Percentiles rank a stretch among this genome's conserved stretches.
phyloP scores from a whole-genome alignment of 2,329 filamentous ascomycete genomes.

The Cladophialophora psammophila region DNA sequence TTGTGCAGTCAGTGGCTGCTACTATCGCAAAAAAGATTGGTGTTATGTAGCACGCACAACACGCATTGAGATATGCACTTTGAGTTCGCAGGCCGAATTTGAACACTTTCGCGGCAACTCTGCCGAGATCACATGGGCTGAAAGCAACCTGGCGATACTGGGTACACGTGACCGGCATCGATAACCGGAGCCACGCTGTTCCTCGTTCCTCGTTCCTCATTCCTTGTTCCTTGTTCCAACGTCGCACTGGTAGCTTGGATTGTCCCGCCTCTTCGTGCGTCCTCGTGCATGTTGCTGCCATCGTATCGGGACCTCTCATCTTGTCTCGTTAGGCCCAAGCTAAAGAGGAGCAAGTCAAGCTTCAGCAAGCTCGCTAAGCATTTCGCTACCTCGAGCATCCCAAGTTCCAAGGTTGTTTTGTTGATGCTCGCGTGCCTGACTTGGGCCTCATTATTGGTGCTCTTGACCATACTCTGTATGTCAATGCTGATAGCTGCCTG shows the following conservation, averaged over 20 bases:
- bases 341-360: slow-evolving; percentile 1
- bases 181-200: not conserved
- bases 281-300: not conserved
- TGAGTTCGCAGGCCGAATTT: not conserved
- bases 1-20: not conserved
- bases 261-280: not conserved
- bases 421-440: not conserved
- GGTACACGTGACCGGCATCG: not conserved
- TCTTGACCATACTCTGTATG: not conserved
- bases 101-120: not conserved
- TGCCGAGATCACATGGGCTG: not conserved
- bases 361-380: slow-evolving; percentile 1
- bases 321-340: not conserved
- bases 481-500: not conserved
- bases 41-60: too few relatives aligned
- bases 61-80: not conserved
- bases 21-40: not conserved
- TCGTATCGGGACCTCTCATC: not conserved
- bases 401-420: not conserved
- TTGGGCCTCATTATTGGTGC: not conserved
- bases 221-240: not conserved
- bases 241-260: not conserved
- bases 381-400: not conserved
- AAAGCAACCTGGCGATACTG: too few relatives aligned
- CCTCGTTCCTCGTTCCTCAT: not conserved